phyloP scores from a whole-genome alignment of 495 filamentous ascomycete genomes.

The Diplogelasinospora grovesii region DNA sequence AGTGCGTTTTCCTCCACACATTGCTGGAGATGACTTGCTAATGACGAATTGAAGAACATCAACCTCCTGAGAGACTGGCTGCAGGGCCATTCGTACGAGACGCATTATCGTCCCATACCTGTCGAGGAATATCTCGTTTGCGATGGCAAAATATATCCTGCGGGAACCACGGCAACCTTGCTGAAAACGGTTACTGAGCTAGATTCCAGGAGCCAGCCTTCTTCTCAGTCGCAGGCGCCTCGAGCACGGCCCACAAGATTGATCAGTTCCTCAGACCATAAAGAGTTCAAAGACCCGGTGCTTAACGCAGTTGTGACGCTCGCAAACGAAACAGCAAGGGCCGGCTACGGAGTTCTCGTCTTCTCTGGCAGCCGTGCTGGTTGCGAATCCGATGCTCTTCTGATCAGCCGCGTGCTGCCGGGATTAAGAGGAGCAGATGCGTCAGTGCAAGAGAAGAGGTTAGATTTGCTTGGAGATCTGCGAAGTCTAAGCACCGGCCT shows the following conservation, averaged over 20 bases:
- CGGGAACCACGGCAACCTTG: constrained; percentile 54
- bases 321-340: constrained; percentile 56
- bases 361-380: constrained; percentile 66
- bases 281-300: constrained; percentile 56
- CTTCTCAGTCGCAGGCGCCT: constrained; percentile 31
- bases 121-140: constrained; percentile 73
- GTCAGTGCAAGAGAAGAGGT: constrained; percentile 48
- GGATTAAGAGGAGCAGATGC: constrained; percentile 33
- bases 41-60: constrained; percentile 50
- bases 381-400: constrained; percentile 56
- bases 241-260: constrained; percentile 32
- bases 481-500: constrained; percentile 60
- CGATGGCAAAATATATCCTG: constrained; percentile 63
- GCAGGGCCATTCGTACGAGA: constrained; percentile 63
- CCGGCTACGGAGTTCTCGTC: constrained; percentile 66
- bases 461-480: constrained; percentile 62
- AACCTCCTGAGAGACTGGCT: constrained; percentile 65
- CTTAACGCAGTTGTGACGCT: constrained; percentile 66
- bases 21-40: not conserved
- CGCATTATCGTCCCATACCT: constrained; percentile 66
- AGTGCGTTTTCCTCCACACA: constrained; percentile 31
- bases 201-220: constrained; percentile 29
- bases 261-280: constrained; percentile 49
- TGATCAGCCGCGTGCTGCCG: constrained; percentile 60
- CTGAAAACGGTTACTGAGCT: constrained; percentile 55